Evolutionary conservation across 2,329 filamentous ascomycete genomes (phyloP), one percentile per base, ranked within the genome.

Genomic region (Aspergillus fructus): DNA sequence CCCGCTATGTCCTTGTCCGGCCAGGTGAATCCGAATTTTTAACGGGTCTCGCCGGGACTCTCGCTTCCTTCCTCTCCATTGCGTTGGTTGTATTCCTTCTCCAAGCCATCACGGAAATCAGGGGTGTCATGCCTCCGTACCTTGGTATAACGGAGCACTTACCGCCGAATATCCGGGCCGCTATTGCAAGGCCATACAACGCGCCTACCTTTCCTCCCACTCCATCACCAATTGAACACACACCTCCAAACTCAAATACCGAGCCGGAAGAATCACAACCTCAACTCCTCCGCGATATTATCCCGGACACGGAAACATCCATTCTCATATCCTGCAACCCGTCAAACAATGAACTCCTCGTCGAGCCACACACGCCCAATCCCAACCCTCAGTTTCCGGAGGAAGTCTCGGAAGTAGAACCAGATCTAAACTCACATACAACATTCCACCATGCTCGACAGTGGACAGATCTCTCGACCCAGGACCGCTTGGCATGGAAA

Each of bases 1-100:
- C 83, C 9, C 89, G 90, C 60, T 92, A 93, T 69, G 83, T 92
- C 4, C 84, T 93, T 33, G 85, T 83, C 17, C 79, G 84, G 60
- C 82, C 86, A 2, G 78, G 78, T 1, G 78, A 83, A 21, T 83
- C 83, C 3, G 79, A 82, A 27, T 69, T 71, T 47, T 78, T 78
- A 55, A 72, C 88, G 53, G 74, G 85, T 39, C 72, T 83, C 40
- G 78, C 82, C 53, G 79, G 85, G 51, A 77, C 83, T 43, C 67
- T 87, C 59, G 71, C 89, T 41, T 77, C 87, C 17, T 71, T 88
- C 27, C 69, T 89, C 50, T 77, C 91, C 47, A 79, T 88, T 40
- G 74, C 89, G 4, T 67, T 89, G 17, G 81, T 87, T 39, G 85
- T 88, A 54, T 79, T 85, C 47, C 73, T 90, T 52, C 76, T 89